Evolutionary conservation across 202 grass and related monocot genomes (phyloP).

Genomic region (Eragrostis tef): DNA sequence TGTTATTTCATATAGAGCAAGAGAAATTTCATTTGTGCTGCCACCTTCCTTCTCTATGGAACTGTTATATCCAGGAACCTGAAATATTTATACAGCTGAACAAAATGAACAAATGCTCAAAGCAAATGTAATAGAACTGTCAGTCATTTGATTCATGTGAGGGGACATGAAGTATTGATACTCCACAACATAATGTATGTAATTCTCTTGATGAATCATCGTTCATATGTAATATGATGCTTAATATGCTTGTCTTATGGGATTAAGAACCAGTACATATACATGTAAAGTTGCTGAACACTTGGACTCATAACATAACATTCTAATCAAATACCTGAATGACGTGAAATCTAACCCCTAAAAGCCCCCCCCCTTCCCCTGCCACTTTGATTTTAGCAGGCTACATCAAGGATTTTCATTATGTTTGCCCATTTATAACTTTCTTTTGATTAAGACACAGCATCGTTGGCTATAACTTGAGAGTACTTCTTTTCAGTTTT

Average conservation of each 20-base stretch:
- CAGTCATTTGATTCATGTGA: not conserved
- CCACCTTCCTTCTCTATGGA: slow-evolving; percentile 50
- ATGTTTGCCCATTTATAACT: not conserved
- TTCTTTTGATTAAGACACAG: not conserved
- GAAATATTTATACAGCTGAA: slow-evolving; percentile 43
- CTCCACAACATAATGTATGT: not conserved
- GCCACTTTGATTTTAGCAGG: not conserved
- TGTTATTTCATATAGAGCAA: slow-evolving; percentile 74
- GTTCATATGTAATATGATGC: slow-evolving; percentile 8
- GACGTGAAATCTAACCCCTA: not conserved
- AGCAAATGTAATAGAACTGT: not conserved
- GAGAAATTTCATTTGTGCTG: slow-evolving; percentile 64
- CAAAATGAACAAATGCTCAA: slow-evolving; percentile 23
- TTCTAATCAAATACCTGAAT: not conserved
- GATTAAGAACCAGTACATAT: not conserved
- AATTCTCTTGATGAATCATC: slow-evolving; percentile 9
- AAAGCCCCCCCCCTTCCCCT: not conserved
- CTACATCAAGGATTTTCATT: not conserved
- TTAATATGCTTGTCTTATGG: not conserved
- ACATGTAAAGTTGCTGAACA: not conserved
- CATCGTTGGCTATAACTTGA: not conserved
- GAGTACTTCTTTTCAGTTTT: not conserved
- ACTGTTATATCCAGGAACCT: slow-evolving; percentile 56
- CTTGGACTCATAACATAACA: slow-evolving; percentile 1
- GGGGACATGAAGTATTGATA: not conserved